Evolutionary conservation across 2,329 filamentous ascomycete species (phyloP).

Genomic region (Claviceps purpurea): DNA sequence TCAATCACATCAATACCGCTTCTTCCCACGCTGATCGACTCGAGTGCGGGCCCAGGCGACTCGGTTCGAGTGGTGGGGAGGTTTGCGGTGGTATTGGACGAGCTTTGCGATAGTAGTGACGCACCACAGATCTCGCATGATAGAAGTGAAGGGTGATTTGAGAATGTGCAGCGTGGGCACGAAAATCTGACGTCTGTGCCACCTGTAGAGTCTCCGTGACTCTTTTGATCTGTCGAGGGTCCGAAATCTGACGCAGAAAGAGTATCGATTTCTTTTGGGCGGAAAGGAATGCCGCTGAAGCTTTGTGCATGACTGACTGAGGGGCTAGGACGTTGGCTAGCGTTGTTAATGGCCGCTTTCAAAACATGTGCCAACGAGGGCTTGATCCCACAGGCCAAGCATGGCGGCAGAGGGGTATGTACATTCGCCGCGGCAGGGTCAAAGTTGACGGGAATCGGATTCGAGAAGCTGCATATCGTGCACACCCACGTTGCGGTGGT

Average conservation of each 20-base stretch:
- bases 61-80: slow-evolving; percentile 41
- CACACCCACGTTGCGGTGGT: slow-evolving; percentile 81
- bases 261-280: background rate
- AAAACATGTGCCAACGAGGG: slow-evolving; percentile 70
- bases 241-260: background rate
- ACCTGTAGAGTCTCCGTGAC: background rate
- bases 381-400: slow-evolving; percentile 86
- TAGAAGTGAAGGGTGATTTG: slow-evolving; percentile 76
- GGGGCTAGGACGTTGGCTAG: slow-evolving; percentile 36
- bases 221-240: background rate
- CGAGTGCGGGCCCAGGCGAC: slow-evolving; percentile 64
- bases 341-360: slow-evolving; percentile 73
- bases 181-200: slow-evolving; percentile 31
- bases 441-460: slow-evolving; percentile 85
- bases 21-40: slow-evolving; percentile 13
- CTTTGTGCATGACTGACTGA: background rate
- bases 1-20: slow-evolving; percentile 46
- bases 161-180: slow-evolving; percentile 85
- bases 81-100: slow-evolving; percentile 19
- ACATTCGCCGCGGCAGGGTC: slow-evolving; percentile 70
- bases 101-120: slow-evolving; percentile 46
- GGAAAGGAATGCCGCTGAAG: background rate
- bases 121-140: slow-evolving; percentile 88
- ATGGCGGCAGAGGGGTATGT: slow-evolving; percentile 71
- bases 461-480: slow-evolving; percentile 89